Evolutionary conservation across 192 early-diverging fungal genomes (phyloP), one percentile per base, ranked within the genome.

Genomic region (Rhizoclosmatium sp.): DNA sequence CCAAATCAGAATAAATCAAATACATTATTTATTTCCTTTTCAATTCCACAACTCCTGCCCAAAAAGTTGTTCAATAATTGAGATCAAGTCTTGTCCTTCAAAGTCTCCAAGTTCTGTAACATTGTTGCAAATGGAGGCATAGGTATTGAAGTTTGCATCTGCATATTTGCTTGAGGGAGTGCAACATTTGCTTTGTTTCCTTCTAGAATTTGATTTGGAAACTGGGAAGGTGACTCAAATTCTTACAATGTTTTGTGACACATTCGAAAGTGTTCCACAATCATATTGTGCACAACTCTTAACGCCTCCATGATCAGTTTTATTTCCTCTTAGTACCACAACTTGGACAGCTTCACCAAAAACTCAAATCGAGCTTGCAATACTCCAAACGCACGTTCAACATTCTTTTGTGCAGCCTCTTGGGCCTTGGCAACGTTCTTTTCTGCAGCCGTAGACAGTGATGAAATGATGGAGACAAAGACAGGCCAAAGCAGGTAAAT

Each of bases 391-490:
- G 64, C 23, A 12, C 64, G 21, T 23, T 65, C 64, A 42, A 65
- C 41, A 23, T 65, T 23, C 23, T 65, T 65, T 65, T 23, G 64
- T 19, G 12, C 31, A 10, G 64, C 64, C 64, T 65, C 64, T 42
- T 65, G 64, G 19, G 10, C 54, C 54, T 56, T 56, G 54, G 19
- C 54, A n/a, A 56, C 9, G 54, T n/a, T 14, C 19, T 56, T 56
- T 9, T 56, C 54, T n/a, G 19, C 19, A n/a, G 54, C 54, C 54
- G 1, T 56, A n/a, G 19, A 14, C 9, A n/a, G 54, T 14, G 9
- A 14, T n/a, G 54, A 14, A n/a, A 56, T 56, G 9, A 1, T 14
- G 19, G 54, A 56, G 54, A 56, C 19, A n/a, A 56, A 56, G 10
- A 56, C 54, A 14, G 54, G 54, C 54, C 54, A 56, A 14, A 14